These are phyloP conservation scores for Coriaria nepalensis DNA, from an alignment of 306 rosid species.

Conservation along the genomic window DNA sequence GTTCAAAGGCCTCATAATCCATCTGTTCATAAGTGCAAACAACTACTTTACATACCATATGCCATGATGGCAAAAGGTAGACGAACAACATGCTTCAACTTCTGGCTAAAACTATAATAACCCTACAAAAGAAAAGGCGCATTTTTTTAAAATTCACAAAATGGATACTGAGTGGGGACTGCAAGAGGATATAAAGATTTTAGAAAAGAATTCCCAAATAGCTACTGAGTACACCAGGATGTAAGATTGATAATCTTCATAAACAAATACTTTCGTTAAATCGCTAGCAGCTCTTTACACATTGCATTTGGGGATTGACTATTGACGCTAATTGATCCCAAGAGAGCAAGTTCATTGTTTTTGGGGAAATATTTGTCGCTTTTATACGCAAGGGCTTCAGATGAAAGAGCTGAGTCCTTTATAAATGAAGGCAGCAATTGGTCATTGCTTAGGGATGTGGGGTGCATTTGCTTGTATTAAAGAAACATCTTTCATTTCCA, in stretches of 20 bases:
- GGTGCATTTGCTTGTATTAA: neutral
- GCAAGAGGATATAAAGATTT: neutral
- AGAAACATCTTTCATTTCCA: neutral
- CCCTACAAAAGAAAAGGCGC: constrained; percentile 41
- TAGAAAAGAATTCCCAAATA: neutral
- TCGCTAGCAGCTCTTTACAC: too few species aligned
- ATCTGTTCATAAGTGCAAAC: neutral
- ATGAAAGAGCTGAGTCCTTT: too few species aligned
- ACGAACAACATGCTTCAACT: constrained; percentile 87
- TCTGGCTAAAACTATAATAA: constrained; percentile 99
- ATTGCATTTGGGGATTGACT: too few species aligned
- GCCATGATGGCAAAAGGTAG: constrained; percentile 84
- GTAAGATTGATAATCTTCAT: too few species aligned
- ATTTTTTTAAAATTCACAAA: constrained; percentile 4
- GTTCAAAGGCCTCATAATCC: constrained; percentile 2
- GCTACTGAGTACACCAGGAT: too few species aligned
- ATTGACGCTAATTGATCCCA: too few species aligned
- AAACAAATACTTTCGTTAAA: too few species aligned
- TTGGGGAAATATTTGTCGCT: too few species aligned
- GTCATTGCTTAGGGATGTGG: too few species aligned
- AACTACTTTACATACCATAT: constrained; percentile 53
- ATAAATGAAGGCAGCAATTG: too few species aligned
- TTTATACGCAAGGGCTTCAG: too few species aligned
- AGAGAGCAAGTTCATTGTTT: too few species aligned
- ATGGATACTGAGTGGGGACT: neutral